Percentiles rank a stretch among this genome's conserved stretches.
Evolutionary conservation across 2,329 filamentous ascomycete species (phyloP).

Genomic region (Colletotrichum eremochloae): DNA sequence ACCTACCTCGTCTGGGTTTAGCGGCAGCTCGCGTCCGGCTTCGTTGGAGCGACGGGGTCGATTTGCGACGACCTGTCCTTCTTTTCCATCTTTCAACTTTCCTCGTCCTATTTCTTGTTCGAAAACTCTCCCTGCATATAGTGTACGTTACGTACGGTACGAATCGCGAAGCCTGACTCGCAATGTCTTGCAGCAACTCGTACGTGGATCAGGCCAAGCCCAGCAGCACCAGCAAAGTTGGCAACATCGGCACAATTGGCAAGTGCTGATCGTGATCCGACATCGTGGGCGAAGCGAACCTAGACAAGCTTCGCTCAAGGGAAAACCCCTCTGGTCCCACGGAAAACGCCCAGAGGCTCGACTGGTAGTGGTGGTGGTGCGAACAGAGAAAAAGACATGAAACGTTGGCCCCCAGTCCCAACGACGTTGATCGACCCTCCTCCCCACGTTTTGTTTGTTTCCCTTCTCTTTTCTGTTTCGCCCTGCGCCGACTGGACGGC

Average conservation of each 20-base stretch:
- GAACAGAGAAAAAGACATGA: neutral
- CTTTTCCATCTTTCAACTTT: slow-evolving; percentile 21
- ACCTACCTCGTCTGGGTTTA: slow-evolving; percentile 13
- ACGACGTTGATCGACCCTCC: neutral
- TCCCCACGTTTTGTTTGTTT: neutral
- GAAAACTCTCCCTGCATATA: neutral
- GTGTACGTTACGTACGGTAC: slow-evolving; percentile 3
- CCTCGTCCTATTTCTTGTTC: neutral
- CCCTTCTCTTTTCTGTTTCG: neutral
- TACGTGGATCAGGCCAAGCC: slow-evolving; percentile 22
- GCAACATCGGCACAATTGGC: slow-evolving; percentile 29
- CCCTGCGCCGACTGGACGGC: neutral
- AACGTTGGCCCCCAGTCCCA: neutral
- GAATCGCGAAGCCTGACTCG: neutral
- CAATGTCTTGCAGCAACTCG: slow-evolving; percentile 4
- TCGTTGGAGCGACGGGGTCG: slow-evolving; percentile 23
- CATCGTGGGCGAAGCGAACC: slow-evolving; percentile 12
- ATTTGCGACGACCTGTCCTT: slow-evolving; percentile 22
- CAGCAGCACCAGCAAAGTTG: neutral
- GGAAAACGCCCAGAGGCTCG: neutral
- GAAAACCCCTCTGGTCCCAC: neutral
- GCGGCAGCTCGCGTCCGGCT: slow-evolving; percentile 29
- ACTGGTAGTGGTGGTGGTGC: neutral
- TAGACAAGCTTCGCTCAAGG: slow-evolving; percentile 16
- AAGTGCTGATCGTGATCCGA: slow-evolving; percentile 14